Evolutionary conservation across 129 eudicot genomes (phyloP).

Genomic region (Pulicaria dysenterica): DNA sequence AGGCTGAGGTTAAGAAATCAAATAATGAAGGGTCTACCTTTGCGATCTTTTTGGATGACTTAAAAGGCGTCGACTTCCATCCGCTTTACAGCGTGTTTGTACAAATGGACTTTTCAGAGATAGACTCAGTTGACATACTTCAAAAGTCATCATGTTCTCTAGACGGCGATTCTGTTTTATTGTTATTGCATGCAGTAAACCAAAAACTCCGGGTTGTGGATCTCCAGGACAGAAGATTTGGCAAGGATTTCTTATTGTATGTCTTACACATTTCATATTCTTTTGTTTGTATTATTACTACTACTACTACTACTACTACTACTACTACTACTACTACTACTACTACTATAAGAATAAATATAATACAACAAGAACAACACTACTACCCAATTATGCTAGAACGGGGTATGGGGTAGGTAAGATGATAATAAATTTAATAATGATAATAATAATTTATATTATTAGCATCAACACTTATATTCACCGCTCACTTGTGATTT

Average conservation of each 20-base stretch:
- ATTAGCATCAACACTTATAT: slow-evolving; percentile 1
- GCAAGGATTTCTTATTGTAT: slow-evolving; percentile 82
- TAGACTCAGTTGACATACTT: slow-evolving; percentile 79
- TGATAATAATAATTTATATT: not conserved
- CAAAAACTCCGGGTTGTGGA: slow-evolving; percentile 79
- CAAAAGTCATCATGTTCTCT: slow-evolving; percentile 69
- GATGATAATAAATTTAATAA: no score
- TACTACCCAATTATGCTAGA: no score
- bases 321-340: not conserved
- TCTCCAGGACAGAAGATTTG: slow-evolving; percentile 68
- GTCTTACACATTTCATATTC: slow-evolving; percentile 20
- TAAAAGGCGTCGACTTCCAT: slow-evolving; percentile 63
- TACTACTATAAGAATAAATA: no score
- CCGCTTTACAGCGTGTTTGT: slow-evolving; percentile 58
- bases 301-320: no score
- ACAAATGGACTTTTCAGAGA: slow-evolving; percentile 68
- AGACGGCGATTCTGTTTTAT: slow-evolving; percentile 63
- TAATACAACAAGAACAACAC: no score
- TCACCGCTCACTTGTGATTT: slow-evolving; percentile 12
- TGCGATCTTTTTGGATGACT: slow-evolving; percentile 59
- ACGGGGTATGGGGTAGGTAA: no score
- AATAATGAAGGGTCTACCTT: slow-evolving; percentile 56
- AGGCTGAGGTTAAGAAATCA: slow-evolving; percentile 69
- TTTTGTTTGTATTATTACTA: not conserved
- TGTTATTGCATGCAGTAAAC: slow-evolving; percentile 60